Evolutionary conservation across 2,329 filamentous ascomycete genomes (phyloP), one percentile per base, ranked within the genome.

Genomic region (Trichoderma asperellum): DNA sequence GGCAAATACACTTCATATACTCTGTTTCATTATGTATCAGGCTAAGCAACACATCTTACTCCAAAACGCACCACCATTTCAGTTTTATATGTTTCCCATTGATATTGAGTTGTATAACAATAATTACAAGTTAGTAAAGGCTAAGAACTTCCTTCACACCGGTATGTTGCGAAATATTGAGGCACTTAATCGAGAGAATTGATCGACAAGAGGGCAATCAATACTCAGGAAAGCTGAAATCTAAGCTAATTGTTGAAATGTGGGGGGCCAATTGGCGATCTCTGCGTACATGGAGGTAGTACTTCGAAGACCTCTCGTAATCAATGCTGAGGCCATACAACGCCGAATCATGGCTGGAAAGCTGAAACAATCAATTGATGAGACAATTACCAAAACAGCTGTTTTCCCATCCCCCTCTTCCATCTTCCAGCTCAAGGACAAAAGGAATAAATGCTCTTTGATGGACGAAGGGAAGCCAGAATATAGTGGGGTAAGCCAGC

Each of bases 401-500:
- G 14, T 29, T 8, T 14, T 21, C 5, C 8, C 21, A 16, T 16
- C 35, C 34, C 47, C 5, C 43, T 21, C 2, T 21, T 11, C 61
- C 14, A 53, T 56, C 61, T n/a, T 55, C 34, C 34, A 56, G 18
- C 2, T 16, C 18, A 32, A n/a, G 65, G 65, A 47, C 62, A 24
- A 57, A 57, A 7, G 62, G 62, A 65, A 57, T 7, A 35, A 32
- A 12, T 5, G 18, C 52, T 4, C 12, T 3, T 34, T 56, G n/a
- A 49, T 52, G 63, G 63, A 58, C 52, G 29, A 58, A 66, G 40
- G 52, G 57, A 68, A 47, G 29, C 24, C 21, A 8, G 16, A 49
- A 7, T 40, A 53, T 62, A 43, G 66, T 68, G 66, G 66, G 66
- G 66, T 32, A 34, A 2, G n/a, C 21, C 12, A 55, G 32, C 32